Conservation (phyloP, 306 rosid genomes). For the Delonix regia region DNA sequence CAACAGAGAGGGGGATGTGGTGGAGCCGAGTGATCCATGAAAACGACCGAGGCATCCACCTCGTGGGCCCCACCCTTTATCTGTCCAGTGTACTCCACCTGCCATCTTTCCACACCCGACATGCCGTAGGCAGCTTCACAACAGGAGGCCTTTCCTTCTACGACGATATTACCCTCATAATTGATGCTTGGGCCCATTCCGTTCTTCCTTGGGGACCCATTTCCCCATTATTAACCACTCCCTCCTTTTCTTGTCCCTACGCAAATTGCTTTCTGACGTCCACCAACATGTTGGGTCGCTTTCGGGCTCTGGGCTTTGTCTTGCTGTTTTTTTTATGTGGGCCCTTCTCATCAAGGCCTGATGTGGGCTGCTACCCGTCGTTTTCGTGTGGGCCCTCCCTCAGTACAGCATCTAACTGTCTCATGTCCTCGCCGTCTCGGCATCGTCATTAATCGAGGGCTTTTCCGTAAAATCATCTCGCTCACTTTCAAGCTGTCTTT, state of each 20-base stretch:
- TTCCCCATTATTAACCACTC: slow-evolving; percentile 33
- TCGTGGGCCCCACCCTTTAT: slow-evolving; percentile 33
- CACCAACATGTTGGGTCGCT: slow-evolving; percentile 50
- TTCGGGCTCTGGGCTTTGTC: slow-evolving; percentile 46
- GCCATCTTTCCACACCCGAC: slow-evolving; percentile 39
- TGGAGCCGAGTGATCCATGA: slow-evolving; percentile 35
- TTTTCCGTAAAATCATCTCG: neutral
- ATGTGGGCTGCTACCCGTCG: slow-evolving; percentile 42
- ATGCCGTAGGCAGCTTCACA: slow-evolving; percentile 48
- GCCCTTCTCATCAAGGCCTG: slow-evolving; percentile 42
- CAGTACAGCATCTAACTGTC: neutral
- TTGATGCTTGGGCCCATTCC: slow-evolving; percentile 44
- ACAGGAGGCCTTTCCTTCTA: slow-evolving; percentile 43
- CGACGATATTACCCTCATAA: slow-evolving; percentile 28
- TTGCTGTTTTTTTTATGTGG: slow-evolving; percentile 33
- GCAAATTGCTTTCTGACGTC: slow-evolving; percentile 33
- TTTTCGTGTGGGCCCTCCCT: neutral
- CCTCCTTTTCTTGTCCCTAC: slow-evolving; percentile 35
- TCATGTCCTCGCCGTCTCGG: neutral
- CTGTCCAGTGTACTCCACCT: neutral
- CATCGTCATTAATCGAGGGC: neutral
- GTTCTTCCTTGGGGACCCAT: no score
- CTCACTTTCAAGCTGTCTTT: slow-evolving; percentile 6
- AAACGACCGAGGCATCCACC: slow-evolving; percentile 38
- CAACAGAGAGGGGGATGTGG: neutral